A percentile compares a stretch with the other conserved stretches of the same genome.
phyloP scores from a whole-genome alignment of 805 yeast genomes.

The Sugiyamaella qingdaonensis region DNA sequence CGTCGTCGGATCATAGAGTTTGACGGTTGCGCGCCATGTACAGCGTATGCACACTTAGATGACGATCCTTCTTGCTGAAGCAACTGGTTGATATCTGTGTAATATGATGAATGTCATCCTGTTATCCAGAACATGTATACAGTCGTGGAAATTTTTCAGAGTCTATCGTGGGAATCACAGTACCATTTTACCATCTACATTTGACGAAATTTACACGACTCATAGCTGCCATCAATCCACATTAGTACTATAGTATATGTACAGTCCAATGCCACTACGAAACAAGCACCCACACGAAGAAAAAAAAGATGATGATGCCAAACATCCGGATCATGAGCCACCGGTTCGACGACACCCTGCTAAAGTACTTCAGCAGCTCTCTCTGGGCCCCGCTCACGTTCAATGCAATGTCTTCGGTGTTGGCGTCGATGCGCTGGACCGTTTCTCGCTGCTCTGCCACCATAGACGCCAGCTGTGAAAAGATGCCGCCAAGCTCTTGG shows the following conservation, averaged over 20 bases:
- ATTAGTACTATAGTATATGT: background rate
- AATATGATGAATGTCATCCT: too few relatives aligned
- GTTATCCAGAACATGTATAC: too few relatives aligned
- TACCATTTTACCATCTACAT: too few relatives aligned
- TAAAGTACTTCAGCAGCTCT: conserved; percentile 84
- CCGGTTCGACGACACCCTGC: conserved; percentile 80
- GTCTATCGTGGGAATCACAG: too few relatives aligned
- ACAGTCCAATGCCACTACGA: background rate
- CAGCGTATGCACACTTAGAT: background rate
- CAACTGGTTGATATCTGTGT: too few relatives aligned
- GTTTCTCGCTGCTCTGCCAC: conserved; percentile 96
- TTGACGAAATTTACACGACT: background rate
- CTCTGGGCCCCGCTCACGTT: conserved; percentile 93
- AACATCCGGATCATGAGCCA: conserved; percentile 89
- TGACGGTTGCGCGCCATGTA: background rate
- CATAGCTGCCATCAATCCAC: background rate
- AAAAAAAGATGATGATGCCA: conserved; percentile 60
- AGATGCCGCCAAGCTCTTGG: conserved; percentile 90
- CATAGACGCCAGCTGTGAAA: conserved; percentile 95
- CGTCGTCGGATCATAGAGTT: too few relatives aligned
- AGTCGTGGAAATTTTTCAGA: too few relatives aligned
- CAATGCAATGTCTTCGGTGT: conserved; percentile 87
- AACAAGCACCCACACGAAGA: conserved; percentile 14
- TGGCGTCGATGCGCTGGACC: conserved; percentile 90
- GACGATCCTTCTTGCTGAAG: too few relatives aligned